phyloP scores from a whole-genome alignment of 2,329 filamentous ascomycete genomes.

The Pseudogymnoascus sp. region DNA sequence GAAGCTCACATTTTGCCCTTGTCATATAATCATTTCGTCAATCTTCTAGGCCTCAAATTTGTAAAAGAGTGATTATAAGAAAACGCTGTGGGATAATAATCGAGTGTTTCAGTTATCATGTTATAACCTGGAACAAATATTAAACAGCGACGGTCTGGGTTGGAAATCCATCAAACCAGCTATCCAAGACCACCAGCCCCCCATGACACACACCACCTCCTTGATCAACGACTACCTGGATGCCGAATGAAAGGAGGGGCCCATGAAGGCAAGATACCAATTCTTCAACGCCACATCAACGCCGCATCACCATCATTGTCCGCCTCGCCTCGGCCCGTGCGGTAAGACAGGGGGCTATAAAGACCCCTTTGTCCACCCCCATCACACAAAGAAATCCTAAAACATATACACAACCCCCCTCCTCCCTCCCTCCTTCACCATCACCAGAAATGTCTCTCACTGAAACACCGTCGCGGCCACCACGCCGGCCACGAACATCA shows the following conservation, averaged over 20 bases:
- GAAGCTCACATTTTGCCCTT: too few relatives aligned
- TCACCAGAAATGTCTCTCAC: neutral
- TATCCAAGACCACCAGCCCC: too few relatives aligned
- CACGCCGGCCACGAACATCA: neutral
- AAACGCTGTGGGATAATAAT: too few relatives aligned
- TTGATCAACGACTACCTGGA: neutral
- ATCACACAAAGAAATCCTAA: neutral
- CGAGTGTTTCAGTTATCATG: too few relatives aligned
- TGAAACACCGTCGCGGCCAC: neutral
- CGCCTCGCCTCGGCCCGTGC: neutral
- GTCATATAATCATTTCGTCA: too few relatives aligned
- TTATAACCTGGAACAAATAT: too few relatives aligned
- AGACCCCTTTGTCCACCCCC: neutral
- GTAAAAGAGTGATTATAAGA: too few relatives aligned
- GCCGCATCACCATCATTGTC: neutral
- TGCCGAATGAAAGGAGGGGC: neutral
- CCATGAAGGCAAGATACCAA: too few relatives aligned
- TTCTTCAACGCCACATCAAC: neutral
- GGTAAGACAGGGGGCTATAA: neutral
- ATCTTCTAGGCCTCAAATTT: too few relatives aligned
- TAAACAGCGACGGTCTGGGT: too few relatives aligned
- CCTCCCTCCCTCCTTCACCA: neutral
- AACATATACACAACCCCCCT: neutral
- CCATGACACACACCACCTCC: neutral
- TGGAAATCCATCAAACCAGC: too few relatives aligned